phyloP scores from a whole-genome alignment of 164 flowering plant species.

The Magnolia kwangsiensis region DNA sequence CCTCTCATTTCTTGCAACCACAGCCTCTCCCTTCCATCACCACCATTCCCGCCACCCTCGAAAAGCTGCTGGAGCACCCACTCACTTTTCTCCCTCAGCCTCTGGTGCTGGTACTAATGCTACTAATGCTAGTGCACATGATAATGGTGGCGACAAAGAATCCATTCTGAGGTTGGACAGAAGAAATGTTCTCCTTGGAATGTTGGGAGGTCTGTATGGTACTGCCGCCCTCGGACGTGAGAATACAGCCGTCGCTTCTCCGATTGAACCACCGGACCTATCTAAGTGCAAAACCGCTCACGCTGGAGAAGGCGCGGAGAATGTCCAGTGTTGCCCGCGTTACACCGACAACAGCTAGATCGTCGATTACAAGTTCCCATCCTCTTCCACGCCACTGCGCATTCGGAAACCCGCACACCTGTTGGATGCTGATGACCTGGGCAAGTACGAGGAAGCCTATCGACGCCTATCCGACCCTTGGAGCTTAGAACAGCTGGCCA shows the following conservation, averaged over 20 bases:
- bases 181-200: neutral
- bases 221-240: neutral
- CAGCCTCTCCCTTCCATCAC: too few relatives aligned
- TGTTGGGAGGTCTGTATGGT: constrained; percentile 1
- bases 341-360: neutral
- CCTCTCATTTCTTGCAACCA: too few relatives aligned
- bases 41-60: too few relatives aligned
- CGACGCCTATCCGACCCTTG: neutral
- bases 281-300: neutral
- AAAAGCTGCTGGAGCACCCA: too few relatives aligned
- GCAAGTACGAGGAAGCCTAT: neutral
- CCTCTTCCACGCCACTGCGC: neutral
- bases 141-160: neutral
- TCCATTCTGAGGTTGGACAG: neutral
- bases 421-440: neutral
- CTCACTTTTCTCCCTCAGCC: too few relatives aligned
- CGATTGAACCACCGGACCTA: neutral
- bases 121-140: neutral
- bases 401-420: neutral
- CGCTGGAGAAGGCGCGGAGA: too few relatives aligned
- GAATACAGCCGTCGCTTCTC: neutral
- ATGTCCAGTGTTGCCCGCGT: constrained; percentile 1
- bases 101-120: neutral
- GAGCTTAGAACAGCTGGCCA: neutral
- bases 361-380: neutral